Base-by-base conservation (phyloP, 208 protist species). In the Leishmania mexicana region DNA sequence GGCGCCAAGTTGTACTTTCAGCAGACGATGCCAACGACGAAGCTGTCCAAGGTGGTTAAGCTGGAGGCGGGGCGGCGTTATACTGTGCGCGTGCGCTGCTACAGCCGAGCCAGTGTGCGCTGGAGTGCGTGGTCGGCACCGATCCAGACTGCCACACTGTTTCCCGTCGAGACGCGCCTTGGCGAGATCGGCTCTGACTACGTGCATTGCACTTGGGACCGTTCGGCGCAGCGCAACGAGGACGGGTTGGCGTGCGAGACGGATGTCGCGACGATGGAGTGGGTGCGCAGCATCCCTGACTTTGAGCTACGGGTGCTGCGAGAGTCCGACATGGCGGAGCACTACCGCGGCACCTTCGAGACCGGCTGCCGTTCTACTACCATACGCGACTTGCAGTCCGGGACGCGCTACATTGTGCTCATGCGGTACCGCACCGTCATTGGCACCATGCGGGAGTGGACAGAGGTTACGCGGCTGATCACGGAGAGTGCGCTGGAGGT, bases 111-210 rank as follows among this genome's bases (percentile, higher is more conserved):
- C 49, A 53, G 57, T 4, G 58, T 74, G 54, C 49, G 60, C 71
- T 98, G 96, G 96, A 87, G 94, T 68, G 72, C 86, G 71, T 97
- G 94, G 94, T 96, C 94, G 21, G 77, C 80, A 3, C 68, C 85
- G 7, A 83, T 89, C n/a, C 84, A 87, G 42, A 89, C 93, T 49
- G 78, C 81, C 57, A 94, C 94, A 13, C 78, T 95, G 65, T 81
- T 90, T 70, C 79, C 89, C 31, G 95, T 98, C 17, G 78, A 79
- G 17, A 88, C 81, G 11, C 79, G 83, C 53, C 89, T 95, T 51
- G 85, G 80, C 8, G 90, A 94, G 51, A 92, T 98, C 47, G 94
- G 96, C 42, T 94, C 95, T 82, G 94, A 98, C 82, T 94, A 94
- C 79, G 92, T 96, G 65, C 89, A 90, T 49, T 80, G 97, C 38